Percentiles rank a stretch among this genome's conserved stretches.
These are phyloP conservation scores for Nakataea oryzae DNA, from an alignment of 2,329 filamentous ascomycete genomes.

Conservation along the genomic window DNA sequence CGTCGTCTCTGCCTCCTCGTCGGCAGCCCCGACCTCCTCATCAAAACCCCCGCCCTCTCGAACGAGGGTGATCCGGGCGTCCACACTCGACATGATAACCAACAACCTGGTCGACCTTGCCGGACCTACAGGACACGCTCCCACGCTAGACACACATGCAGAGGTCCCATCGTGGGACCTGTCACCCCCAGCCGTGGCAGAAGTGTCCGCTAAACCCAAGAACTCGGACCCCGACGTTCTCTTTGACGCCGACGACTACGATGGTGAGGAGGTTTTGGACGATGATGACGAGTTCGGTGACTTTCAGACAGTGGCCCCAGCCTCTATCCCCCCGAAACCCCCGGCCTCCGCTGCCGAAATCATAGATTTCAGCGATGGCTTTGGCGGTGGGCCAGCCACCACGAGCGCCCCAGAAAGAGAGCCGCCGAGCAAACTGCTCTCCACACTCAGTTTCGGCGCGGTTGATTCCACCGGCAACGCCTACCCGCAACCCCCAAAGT, in stretches of 20 bases:
- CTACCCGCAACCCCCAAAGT: slow-evolving; percentile 37
- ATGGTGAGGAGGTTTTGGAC: slow-evolving; percentile 15
- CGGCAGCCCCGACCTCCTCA: not conserved
- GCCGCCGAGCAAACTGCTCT: slow-evolving; percentile 18
- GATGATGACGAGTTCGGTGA: slow-evolving; percentile 14
- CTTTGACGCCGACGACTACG: slow-evolving; percentile 54
- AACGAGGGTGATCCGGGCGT: slow-evolving; percentile 29
- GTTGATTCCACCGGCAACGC: slow-evolving; percentile 6
- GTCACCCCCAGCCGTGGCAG: not conserved
- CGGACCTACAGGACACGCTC: not conserved
- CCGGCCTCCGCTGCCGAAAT: slow-evolving; percentile 2
- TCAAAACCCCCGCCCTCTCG: slow-evolving; percentile 8
- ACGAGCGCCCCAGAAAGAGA: slow-evolving; percentile 7
- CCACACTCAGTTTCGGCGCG: slow-evolving; percentile 18
- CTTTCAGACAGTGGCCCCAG: slow-evolving; percentile 16
- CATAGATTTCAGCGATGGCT: slow-evolving; percentile 8
- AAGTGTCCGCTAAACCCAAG: slow-evolving; percentile 6
- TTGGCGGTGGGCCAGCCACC: not conserved
- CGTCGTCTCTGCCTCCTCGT: not conserved
- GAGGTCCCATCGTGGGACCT: slow-evolving; percentile 9
- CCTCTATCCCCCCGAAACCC: slow-evolving; percentile 1
- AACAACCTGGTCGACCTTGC: slow-evolving; percentile 35
- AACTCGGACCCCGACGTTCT: slow-evolving; percentile 42
- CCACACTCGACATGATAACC: slow-evolving; percentile 41
- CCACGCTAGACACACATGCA: slow-evolving; percentile 7